Evolutionary conservation across 805 yeast species (phyloP), one percentile per base, ranked within the genome.

Genomic region (Saccharomyces paradoxus): DNA sequence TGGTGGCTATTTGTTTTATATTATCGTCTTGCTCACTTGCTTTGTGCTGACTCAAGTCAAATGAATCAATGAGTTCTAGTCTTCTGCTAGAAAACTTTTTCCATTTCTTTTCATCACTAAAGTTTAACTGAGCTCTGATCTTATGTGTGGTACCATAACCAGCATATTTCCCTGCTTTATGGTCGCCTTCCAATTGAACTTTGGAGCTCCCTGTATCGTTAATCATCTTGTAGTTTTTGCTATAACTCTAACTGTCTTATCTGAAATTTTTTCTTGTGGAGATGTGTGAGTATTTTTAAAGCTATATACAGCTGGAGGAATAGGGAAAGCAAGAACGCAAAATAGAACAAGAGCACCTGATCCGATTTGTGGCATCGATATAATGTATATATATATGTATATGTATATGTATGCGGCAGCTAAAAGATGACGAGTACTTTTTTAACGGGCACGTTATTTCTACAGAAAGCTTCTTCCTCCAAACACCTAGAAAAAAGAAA

Each of bases 1-100:
- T 78, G 50, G 81, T 80, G 0, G 98, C 96, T 41, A 95, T 94
- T 51, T 81, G 79, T 50, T 77, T 76, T 49, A 94, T 90, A 60
- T 86, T 86, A 30, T 79, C 81, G 60, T 92, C 97, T 69, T 92
- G 99, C 67, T 94, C 98, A 55, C 89, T 81, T 8, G 98, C 98
- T 74, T 90, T 91, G 59, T 81, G 81, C 75, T 70, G 79, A 49
- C 79, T 74, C 48, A 81, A 65, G 47, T 76, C 74, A 58, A 85
- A 77, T 22, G 86, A 80, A 65, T 91, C 97, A 44, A 94, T 94
- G 53, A 94, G 77, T 70, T 90, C 96, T 24, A 94, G 75, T 56
- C 99, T 75, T 54, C 98, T 77, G 1, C 95, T 89, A n/a, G 94
- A 86, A 68, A 94, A 92, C 61, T 82, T 79, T 66, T 88, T 89